phyloP scores from a whole-genome alignment of 108 stramenopile genomes.

The Nitzschia sp. region DNA sequence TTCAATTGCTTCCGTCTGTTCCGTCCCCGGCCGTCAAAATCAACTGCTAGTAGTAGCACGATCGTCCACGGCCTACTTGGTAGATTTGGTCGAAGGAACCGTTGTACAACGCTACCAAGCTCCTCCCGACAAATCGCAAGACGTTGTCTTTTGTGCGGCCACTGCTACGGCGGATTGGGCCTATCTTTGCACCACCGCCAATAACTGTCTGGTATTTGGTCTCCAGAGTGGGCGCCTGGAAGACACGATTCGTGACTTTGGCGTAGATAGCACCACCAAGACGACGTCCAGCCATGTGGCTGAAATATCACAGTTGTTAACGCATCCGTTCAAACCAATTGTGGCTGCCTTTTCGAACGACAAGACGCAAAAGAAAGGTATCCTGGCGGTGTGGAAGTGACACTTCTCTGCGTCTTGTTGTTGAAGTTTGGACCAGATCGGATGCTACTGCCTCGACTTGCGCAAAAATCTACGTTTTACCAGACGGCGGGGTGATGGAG shows the following conservation, averaged over 20 bases:
- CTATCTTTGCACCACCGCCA: slow-evolving; percentile 65
- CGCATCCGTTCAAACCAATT: slow-evolving; percentile 71
- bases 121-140: neutral
- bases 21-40: slow-evolving; percentile 56
- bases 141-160: slow-evolving; percentile 60
- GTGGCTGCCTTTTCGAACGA: slow-evolving; percentile 78
- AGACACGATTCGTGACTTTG: slow-evolving; percentile 65
- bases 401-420: too few relatives aligned
- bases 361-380: slow-evolving; percentile 75
- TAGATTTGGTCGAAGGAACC: slow-evolving; percentile 50
- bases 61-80: slow-evolving; percentile 58
- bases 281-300: slow-evolving; percentile 3
- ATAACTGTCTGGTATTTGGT: slow-evolving; percentile 74
- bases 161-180: slow-evolving; percentile 62
- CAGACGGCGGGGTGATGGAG: too few relatives aligned
- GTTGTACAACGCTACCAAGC: slow-evolving; percentile 56
- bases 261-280: slow-evolving; percentile 41
- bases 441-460: too few relatives aligned
- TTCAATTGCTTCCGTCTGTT: slow-evolving; percentile 56
- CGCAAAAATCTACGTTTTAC: too few relatives aligned
- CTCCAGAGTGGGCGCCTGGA: slow-evolving; percentile 51
- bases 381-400: slow-evolving; percentile 77
- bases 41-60: slow-evolving; percentile 76
- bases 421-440: too few relatives aligned
- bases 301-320: slow-evolving; percentile 67